These are phyloP conservation scores for Macadamia integrifolia DNA, from an alignment of 164 flowering plant genomes.

Conservation along the genomic window DNA sequence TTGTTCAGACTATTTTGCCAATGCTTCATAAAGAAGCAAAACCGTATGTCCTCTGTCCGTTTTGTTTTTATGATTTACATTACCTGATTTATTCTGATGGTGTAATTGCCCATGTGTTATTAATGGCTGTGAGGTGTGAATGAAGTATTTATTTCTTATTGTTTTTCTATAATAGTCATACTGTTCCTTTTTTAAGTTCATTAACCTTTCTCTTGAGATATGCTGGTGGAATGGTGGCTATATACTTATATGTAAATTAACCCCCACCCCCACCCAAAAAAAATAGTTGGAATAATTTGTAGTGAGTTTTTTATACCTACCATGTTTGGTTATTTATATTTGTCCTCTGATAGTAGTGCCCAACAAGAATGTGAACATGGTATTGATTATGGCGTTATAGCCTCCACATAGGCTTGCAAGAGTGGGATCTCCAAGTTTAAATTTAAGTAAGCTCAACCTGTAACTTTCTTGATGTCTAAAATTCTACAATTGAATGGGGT, in stretches of 20 bases:
- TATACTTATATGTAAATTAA: neutral
- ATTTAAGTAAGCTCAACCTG: too few species aligned
- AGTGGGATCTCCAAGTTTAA: too few species aligned
- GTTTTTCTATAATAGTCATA: neutral
- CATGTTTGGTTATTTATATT: too few species aligned
- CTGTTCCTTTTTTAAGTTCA: neutral
- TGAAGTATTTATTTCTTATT: neutral
- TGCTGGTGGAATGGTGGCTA: neutral
- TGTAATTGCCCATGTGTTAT: neutral
- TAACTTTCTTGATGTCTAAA: too few species aligned
- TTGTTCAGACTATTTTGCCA: constrained; percentile 73
- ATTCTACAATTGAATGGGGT: too few species aligned
- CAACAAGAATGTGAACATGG: too few species aligned
- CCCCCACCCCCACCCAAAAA: too few species aligned
- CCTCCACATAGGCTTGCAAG: too few species aligned
- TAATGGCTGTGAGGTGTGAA: neutral
- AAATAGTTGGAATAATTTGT: too few species aligned
- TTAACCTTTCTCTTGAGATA: neutral
- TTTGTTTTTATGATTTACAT: neutral
- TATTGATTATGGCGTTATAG: too few species aligned
- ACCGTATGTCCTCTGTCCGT: constrained; percentile 44
- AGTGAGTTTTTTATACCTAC: too few species aligned
- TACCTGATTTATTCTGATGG: neutral
- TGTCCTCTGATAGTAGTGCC: too few species aligned
- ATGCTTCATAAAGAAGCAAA: constrained; percentile 68